Percentiles rank a stretch among this genome's conserved stretches.
Evolutionary conservation across 129 eudicot genomes (phyloP).

Genomic region (Arctium lappa): DNA sequence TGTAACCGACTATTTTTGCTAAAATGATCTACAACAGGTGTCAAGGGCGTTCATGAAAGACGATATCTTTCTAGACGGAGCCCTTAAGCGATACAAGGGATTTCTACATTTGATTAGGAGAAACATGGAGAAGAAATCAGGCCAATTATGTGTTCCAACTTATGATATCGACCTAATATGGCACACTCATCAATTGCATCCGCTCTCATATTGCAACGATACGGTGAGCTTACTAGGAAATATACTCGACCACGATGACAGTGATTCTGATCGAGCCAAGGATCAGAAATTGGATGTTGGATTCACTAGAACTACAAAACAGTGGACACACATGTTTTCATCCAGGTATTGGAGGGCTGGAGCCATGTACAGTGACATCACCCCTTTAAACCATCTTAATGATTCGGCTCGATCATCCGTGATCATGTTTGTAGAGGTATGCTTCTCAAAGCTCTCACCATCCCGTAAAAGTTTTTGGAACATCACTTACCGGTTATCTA

Average conservation of each 20-base stretch:
- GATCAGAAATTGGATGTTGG: conserved; percentile 38
- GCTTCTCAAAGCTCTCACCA: neutral
- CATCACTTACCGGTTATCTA: neutral
- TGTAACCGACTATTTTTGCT: neutral
- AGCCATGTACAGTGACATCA: conserved; percentile 29
- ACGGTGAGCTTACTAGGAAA: conserved; percentile 23
- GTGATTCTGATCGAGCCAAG: conserved; percentile 28
- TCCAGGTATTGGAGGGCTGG: conserved; percentile 48
- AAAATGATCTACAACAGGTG: conserved; percentile 20
- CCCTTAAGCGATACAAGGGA: conserved; percentile 42
- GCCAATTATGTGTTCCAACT: conserved; percentile 46
- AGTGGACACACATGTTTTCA: conserved; percentile 34
- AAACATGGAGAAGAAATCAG: conserved; percentile 18
- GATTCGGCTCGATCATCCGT: neutral
- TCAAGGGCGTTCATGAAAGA: conserved; percentile 27
- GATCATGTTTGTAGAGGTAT: conserved; percentile 25
- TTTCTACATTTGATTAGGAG: conserved; percentile 47
- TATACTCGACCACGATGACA: conserved; percentile 41
- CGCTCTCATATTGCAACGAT: conserved; percentile 31
- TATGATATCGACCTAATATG: conserved; percentile 51
- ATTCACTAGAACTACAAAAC: conserved; percentile 35
- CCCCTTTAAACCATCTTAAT: neutral
- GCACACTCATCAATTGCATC: conserved; percentile 47
- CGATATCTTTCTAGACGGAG: conserved; percentile 34
- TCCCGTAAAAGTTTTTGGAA: neutral